Conservation (phyloP, 768 basidiomycete species). For the Tremella mesenterica region DNA sequence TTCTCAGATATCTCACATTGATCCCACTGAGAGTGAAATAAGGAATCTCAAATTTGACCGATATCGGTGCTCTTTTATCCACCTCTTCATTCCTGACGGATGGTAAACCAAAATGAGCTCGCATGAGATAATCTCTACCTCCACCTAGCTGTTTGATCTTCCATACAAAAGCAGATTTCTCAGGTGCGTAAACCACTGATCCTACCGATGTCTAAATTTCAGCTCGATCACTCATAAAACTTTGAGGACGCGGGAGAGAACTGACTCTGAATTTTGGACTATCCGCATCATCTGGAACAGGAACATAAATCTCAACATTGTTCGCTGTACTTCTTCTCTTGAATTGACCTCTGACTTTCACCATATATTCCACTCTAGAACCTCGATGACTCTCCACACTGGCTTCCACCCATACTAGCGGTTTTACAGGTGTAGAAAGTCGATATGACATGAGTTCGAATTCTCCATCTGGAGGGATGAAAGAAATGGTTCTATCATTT, state of each 20-base stretch:
- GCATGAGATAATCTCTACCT: slow-evolving; percentile 92
- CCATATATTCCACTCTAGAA: slow-evolving; percentile 87
- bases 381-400: slow-evolving; percentile 89
- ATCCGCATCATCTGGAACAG: slow-evolving; percentile 98
- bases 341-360: slow-evolving; percentile 91
- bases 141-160: slow-evolving; percentile 98
- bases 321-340: slow-evolving; percentile 93
- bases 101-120: slow-evolving; percentile 93
- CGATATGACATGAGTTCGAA: slow-evolving; percentile 98
- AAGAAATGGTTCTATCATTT: slow-evolving; percentile 96
- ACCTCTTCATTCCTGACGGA: slow-evolving; percentile 79
- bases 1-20: slow-evolving; percentile 94
- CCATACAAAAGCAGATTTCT: slow-evolving; percentile 98
- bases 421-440: slow-evolving; percentile 92
- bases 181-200: slow-evolving; percentile 90
- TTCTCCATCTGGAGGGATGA: slow-evolving; percentile 97
- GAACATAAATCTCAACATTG: slow-evolving; percentile 96
- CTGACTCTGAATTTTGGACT: slow-evolving; percentile 90
- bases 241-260: slow-evolving; percentile 5
- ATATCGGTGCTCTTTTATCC: slow-evolving; percentile 87
- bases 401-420: slow-evolving; percentile 94
- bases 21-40: slow-evolving; percentile 99
- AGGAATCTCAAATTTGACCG: slow-evolving; percentile 95
- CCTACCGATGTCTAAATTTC: slow-evolving; percentile 74
- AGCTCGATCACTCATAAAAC: background rate